These are phyloP conservation scores for Fusarium fujikuroi DNA, from an alignment of 2,329 filamentous ascomycete species.

Conservation along the genomic window DNA sequence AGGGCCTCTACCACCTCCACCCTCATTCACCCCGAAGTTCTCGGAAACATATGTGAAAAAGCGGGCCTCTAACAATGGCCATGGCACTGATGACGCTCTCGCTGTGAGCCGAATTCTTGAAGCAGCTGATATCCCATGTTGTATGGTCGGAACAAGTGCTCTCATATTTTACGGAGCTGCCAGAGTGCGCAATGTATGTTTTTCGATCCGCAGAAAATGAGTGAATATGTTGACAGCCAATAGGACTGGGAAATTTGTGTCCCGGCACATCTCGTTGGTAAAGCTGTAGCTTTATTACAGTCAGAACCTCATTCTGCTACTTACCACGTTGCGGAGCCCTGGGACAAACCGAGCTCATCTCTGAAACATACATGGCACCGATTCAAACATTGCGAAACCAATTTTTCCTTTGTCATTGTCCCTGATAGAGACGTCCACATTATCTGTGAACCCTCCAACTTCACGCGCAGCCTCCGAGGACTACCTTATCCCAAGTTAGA, in stretches of 20 bases:
- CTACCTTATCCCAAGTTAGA: neutral
- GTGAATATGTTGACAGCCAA: too few relatives aligned
- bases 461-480: neutral
- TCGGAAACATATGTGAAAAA: too few relatives aligned
- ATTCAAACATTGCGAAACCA: fast-evolving
- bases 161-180: constrained; percentile 9
- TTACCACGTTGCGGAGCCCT: neutral
- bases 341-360: neutral
- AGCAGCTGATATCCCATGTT: neutral
- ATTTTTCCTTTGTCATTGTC: neutral
- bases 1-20: fast-evolving
- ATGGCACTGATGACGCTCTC: neutral
- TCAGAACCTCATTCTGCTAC: neutral
- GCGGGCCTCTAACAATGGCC: neutral
- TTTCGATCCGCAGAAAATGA: too few relatives aligned
- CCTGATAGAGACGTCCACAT: neutral
- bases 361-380: neutral
- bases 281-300: neutral
- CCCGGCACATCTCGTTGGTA: neutral
- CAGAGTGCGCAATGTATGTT: neutral
- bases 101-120: neutral
- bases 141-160: neutral
- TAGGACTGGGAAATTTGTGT: constrained; percentile 12
- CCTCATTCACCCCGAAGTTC: too few relatives aligned
- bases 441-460: neutral